Conservation (phyloP, 108 stramenopile genomes). For the Aurantiochytrium sp. region DNA sequence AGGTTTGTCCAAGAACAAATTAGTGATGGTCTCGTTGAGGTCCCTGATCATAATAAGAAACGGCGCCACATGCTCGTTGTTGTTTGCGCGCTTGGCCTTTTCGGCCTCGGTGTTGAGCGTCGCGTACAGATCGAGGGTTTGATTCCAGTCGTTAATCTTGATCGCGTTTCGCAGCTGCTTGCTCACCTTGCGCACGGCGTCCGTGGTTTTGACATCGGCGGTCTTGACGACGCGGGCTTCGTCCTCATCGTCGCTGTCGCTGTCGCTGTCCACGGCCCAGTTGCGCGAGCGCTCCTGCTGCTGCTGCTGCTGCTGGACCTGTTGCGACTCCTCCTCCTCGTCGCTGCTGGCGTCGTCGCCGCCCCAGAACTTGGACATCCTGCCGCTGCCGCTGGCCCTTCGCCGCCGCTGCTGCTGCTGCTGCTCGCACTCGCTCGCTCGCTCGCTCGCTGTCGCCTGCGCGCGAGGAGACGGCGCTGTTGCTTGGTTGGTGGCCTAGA, state of each 20-base stretch:
- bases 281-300: background rate
- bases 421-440: too few relatives aligned
- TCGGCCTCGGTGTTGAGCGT: slow-evolving; percentile 74
- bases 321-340: slow-evolving; percentile 13
- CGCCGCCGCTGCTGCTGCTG: too few relatives aligned
- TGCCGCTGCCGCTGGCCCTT: background rate
- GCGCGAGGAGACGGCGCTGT: too few relatives aligned
- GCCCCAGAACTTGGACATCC: slow-evolving; percentile 61
- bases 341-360: slow-evolving; percentile 32
- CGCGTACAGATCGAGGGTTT: slow-evolving; percentile 64
- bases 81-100: slow-evolving; percentile 59
- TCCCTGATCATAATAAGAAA: slow-evolving; percentile 70
- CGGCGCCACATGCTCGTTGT: slow-evolving; percentile 68
- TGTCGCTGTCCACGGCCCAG: slow-evolving; percentile 39
- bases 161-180: slow-evolving; percentile 67
- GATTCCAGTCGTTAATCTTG: slow-evolving; percentile 64
- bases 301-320: background rate
- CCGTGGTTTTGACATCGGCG: slow-evolving; percentile 76
- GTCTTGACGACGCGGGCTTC: slow-evolving; percentile 90
- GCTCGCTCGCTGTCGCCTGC: too few relatives aligned
- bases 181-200: slow-evolving; percentile 67
- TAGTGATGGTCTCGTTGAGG: slow-evolving; percentile 72
- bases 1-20: slow-evolving; percentile 75
- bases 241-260: slow-evolving; percentile 59
- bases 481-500: too few relatives aligned